phyloP scores from a whole-genome alignment of 495 filamentous ascomycete genomes.

The Pyronema omphalodes region DNA sequence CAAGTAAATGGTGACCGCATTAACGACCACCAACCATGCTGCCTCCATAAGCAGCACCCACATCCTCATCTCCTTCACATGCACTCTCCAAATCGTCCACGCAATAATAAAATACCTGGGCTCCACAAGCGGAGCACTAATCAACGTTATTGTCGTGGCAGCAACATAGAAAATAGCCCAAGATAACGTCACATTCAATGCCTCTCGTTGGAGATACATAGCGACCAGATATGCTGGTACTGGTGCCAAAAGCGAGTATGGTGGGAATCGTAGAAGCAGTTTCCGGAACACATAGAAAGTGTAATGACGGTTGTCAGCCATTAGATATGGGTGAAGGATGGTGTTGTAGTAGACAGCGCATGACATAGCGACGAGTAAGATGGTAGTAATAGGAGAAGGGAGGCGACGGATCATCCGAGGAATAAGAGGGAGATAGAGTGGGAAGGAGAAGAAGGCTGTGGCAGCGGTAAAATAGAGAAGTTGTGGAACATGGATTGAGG shows the following conservation, averaged over 20 bases:
- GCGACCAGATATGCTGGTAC: constrained; percentile 46
- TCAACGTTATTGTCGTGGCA: constrained; percentile 53
- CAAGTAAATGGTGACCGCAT: constrained; percentile 55
- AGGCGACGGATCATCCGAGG: background rate
- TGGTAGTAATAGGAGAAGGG: constrained; percentile 12
- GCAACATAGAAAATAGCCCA: constrained; percentile 21
- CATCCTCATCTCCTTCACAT: constrained; percentile 40
- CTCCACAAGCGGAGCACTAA: constrained; percentile 83
- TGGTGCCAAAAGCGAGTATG: constrained; percentile 43
- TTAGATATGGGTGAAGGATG: constrained; percentile 83
- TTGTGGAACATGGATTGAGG: constrained; percentile 73
- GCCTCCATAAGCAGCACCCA: constrained; percentile 42
- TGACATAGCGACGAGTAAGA: constrained; percentile 31
- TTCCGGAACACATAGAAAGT: constrained; percentile 90
- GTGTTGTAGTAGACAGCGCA: constrained; percentile 63
- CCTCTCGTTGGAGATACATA: constrained; percentile 42
- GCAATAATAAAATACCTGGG: constrained; percentile 88
- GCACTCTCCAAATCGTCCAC: constrained; percentile 83
- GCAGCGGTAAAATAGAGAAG: constrained; percentile 92
- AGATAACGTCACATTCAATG: constrained; percentile 10
- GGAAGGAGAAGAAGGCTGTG: constrained; percentile 72
- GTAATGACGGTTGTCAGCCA: constrained; percentile 94
- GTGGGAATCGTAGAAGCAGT: constrained; percentile 44
- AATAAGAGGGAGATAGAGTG: constrained; percentile 39
- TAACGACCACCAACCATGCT: constrained; percentile 55